Base-by-base conservation (phyloP, 495 filamentous ascomycete species). In the Ascobolus immersus region DNA sequence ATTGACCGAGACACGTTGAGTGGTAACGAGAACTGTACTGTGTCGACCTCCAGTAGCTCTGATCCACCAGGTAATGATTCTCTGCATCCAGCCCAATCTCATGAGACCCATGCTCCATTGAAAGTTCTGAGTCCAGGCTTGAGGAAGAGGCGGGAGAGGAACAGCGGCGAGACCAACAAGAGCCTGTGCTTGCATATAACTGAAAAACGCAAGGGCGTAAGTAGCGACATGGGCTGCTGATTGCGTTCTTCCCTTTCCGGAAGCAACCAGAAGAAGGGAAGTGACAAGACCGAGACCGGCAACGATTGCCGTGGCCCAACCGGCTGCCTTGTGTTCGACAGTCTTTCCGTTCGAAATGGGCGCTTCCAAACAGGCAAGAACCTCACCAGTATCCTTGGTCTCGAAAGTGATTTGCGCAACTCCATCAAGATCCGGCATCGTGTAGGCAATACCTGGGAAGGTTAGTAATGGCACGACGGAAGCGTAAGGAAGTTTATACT, bases 21-120 rank as follows among this genome's bases (percentile, higher is more conserved):
- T 31, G 4, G n/a, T n/a, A n/a, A n/a, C n/a, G n/a, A 31, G 18
- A 4, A 31, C 10, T n/a, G 11, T 10, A 13, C n/a, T 31, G 14
- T 17, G 2, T 4, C 10, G 11, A n/a, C 82, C 82, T 17, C 82
- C 82, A 2, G 82, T 93, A 6, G 82, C 59, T 24, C 78, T 72
- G 52, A 90, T 81, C 49, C 91, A 93, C 82, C 82, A 93, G 17
- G 77, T 82, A 30, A 75, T 69, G 37, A 91, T 76, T 21, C 57
- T 56, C 48, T 93, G 75, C 45, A 92, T 60, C 53, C 91, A 93
- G 27, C 62, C 60, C 32, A 92, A 64, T 29, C 65, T 63, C 45
- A 93, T 84, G 44, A 93, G 80, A 41, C 82, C 82, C 76, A 93
- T 80, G 50, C 71, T 81, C 82, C 82, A 93, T 50, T 79, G 69